Evolutionary conservation across 768 basidiomycete species (phyloP).

Genomic region (Crassisporium funariophilum): DNA sequence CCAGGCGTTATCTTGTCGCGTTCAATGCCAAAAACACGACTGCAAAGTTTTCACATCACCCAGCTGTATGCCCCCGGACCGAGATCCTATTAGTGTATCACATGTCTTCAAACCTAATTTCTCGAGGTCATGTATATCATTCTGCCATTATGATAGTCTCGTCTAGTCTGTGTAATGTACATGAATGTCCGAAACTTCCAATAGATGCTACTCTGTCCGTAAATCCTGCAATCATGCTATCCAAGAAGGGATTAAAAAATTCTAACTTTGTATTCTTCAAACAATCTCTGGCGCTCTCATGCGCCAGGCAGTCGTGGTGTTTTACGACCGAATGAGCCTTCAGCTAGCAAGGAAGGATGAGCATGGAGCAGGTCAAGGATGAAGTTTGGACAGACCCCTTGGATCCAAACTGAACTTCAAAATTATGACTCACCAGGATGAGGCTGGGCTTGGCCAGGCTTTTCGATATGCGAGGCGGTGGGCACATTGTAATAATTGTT

Average conservation of each 20-base stretch:
- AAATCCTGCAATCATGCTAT: too few species aligned
- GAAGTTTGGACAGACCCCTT: conserved; percentile 7
- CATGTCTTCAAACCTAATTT: too few species aligned
- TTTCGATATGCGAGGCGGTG: conserved; percentile 30
- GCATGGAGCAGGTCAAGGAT: conserved; percentile 2
- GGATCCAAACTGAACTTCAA: conserved; percentile 17
- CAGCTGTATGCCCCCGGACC: too few species aligned
- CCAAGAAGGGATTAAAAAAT: too few species aligned
- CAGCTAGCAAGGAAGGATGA: conserved; percentile 32
- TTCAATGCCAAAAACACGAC: too few species aligned
- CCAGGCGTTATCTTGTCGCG: background rate
- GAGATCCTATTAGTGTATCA: too few species aligned
- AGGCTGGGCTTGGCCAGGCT: conserved; percentile 40
- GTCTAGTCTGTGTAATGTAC: too few species aligned
- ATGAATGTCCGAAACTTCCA: background rate
- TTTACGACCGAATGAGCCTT: conserved; percentile 46
- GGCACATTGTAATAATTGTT: conserved; percentile 31
- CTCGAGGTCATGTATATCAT: too few species aligned
- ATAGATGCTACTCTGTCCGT: too few species aligned
- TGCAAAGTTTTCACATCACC: too few species aligned
- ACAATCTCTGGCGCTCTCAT: background rate
- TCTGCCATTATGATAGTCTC: too few species aligned
- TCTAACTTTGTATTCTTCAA: background rate
- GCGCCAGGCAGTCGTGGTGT: conserved; percentile 33
- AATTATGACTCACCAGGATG: conserved; percentile 49